Base-by-base conservation (phyloP, 768 basidiomycete species). In the Phaffia australis region DNA sequence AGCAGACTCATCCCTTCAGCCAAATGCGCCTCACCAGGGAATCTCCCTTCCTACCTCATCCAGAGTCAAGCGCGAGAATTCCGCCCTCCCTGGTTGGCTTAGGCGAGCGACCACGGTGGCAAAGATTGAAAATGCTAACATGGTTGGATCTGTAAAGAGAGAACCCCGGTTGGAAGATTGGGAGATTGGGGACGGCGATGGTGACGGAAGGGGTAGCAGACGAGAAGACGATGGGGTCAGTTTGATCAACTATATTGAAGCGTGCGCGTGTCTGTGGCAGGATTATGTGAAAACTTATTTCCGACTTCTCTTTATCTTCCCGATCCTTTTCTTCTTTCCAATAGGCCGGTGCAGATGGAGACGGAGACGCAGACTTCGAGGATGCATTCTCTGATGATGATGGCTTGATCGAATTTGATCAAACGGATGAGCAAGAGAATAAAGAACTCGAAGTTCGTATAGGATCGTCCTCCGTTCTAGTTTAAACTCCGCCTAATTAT, bases 371-470 rank as follows among this genome's bases (percentile, higher is more conserved):
- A 29, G 66, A 68, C 56, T 68, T 57, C 47, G 66, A 68, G 29
- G 66, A 68, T 27, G 66, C 56, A 49, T 68, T 68, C 56, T 68
- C 66, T 15, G 66, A 68, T 50, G 66, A 68, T 56, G 66, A 68
- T 29, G 66, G 66, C 9, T 46, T 63, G 56, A 50, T 68, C 55
- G 56, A 68, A 56, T 68, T 68, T 47, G 66, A 68, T 27, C 66
- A 63, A 35, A 50, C 60, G 27, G 66, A 68, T 46, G 66, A 63
- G 57, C 35, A 62, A 16, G 66, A 68, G 56, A 63, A 63, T 47
- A 68, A 68, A 48, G 66, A 68, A 56, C 61, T 68, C 11, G 66
- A 68, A 50, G 66, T 63, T 5, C 23, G 66, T 57, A 25, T 8
- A 15, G 23, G 29, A 29, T 42, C 21, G 19, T 19, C 9, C 29